Base-by-base conservation (phyloP, 2,329 filamentous ascomycete species). In the Dryadomyces quercivorus region DNA sequence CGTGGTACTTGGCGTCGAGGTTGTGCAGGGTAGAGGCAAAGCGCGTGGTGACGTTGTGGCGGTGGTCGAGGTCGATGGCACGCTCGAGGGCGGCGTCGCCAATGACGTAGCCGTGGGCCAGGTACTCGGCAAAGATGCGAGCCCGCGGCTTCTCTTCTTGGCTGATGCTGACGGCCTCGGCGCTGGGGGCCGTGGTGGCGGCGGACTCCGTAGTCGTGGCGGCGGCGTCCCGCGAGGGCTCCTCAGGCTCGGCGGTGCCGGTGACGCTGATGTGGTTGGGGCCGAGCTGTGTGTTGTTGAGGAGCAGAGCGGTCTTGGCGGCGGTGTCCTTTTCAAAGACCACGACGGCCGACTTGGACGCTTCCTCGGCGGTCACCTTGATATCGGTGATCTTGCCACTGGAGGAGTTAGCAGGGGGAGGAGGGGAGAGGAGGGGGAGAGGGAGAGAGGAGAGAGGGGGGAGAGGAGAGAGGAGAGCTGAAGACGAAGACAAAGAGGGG, bases 111-210 rank as follows among this genome's bases (percentile, higher is more conserved):
- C 93, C 93, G 64, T 96, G 89, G 12, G 93, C 91, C 38, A 98
- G 85, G 71, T 97, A 96, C 74, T 98, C 93, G 60, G 93, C 93
- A 51, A 96, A 71, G 69, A 98, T 95, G 63, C 93, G 88, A 44
- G 87, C 82, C 64, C 91, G 86, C 16, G 93, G 93, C 79, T 98
- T 98, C 76, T 97, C 90, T 72, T 98, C 93, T 68, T 98, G 93
- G 15, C 85, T 82, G 63, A 97, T 84, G 62, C 90, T 81, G 63
- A 89, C 77, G 52, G 72, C 72, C 66, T 81, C 76, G 57, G 75
- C 79, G 55, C 26, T 31, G 72, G 70, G 77, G 5, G 42, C 42
- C 7, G 56, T 76, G n/a, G 52, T 47, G 8, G 31, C 16, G 3
- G 46, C 34, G 21, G 77, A 76, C 15, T n/a, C 42, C 3, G 36